Percentiles rank a stretch among this genome's conserved stretches.
Conservation (phyloP, 2,329 filamentous ascomycete genomes). For the Periconia macrospinosa region DNA sequence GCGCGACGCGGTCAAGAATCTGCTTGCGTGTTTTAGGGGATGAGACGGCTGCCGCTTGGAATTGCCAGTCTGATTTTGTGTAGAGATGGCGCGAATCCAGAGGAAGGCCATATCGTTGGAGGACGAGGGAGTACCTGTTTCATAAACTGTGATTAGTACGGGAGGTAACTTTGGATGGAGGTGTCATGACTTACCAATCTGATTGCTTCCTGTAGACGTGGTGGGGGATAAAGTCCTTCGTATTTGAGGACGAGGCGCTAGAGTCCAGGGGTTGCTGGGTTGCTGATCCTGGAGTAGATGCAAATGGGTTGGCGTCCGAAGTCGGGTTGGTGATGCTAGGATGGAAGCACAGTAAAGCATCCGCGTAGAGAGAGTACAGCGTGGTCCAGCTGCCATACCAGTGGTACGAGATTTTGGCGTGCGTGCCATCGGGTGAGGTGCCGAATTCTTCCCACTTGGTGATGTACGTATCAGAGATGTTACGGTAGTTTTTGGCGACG, state of each 20-base stretch:
- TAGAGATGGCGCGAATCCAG: constrained; percentile 82
- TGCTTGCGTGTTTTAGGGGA: constrained; percentile 67
- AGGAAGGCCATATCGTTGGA: constrained; percentile 80
- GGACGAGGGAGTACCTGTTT: constrained; percentile 65
- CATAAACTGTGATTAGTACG: neutral
- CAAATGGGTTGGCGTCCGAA: constrained; percentile 5
- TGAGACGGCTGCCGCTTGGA: constrained; percentile 81
- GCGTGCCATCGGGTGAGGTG: constrained; percentile 68
- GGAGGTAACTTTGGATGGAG: too few relatives aligned
- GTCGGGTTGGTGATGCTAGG: constrained; percentile 50
- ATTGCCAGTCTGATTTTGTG: constrained; percentile 89
- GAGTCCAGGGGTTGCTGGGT: constrained; percentile 25
- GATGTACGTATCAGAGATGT: constrained; percentile 68
- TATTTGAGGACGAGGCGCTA: constrained; percentile 20
- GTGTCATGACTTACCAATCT: constrained; percentile 56
- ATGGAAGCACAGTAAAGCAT: constrained; percentile 81
- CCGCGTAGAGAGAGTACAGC: constrained; percentile 82
- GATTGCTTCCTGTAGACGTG: constrained; percentile 78
- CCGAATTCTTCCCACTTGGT: constrained; percentile 71
- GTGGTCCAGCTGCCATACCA: constrained; percentile 82
- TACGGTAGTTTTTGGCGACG: constrained; percentile 63
- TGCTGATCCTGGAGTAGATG: constrained; percentile 3
- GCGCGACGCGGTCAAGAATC: constrained; percentile 73
- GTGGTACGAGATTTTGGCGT: constrained; percentile 79
- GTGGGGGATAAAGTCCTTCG: constrained; percentile 67